Evolutionary conservation across 2,329 filamentous ascomycete species (phyloP).

Genomic region (Colletotrichum sp.): DNA sequence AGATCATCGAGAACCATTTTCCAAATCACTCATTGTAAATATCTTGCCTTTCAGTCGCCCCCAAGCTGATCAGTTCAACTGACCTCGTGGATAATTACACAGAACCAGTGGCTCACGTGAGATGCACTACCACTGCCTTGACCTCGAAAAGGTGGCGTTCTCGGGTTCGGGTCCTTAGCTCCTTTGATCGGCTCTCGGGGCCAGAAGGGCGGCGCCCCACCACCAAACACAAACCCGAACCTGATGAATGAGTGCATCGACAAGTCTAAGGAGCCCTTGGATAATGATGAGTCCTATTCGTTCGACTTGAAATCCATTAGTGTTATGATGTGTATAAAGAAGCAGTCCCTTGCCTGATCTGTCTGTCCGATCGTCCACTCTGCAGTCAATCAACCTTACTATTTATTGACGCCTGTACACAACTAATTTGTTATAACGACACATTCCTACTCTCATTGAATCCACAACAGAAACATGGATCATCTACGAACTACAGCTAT

Average conservation of each 20-base stretch:
- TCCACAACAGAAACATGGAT: neutral
- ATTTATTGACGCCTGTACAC: rapidly evolving
- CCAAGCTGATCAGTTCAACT: neutral
- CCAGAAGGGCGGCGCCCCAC: neutral
- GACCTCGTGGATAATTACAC: neutral
- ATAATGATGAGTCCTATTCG: neutral
- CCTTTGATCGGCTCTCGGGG: neutral
- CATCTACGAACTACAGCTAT: neutral
- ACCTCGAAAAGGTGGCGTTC: neutral
- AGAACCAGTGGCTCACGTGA: neutral
- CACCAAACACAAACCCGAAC: neutral
- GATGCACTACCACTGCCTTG: neutral
- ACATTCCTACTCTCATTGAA: neutral
- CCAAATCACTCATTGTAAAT: too few relatives aligned
- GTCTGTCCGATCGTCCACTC: neutral
- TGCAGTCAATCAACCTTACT: neutral
- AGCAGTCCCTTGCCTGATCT: rapidly evolving
- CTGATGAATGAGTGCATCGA: neutral
- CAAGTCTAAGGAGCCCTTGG: neutral
- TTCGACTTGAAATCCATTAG: neutral
- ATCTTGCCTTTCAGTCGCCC: too few relatives aligned
- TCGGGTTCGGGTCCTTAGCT: neutral
- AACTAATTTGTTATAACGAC: neutral
- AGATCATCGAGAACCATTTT: too few relatives aligned
- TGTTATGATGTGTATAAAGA: neutral